These are phyloP conservation scores for Cichorium intybus DNA, from an alignment of 140 eudicot species.

Conservation along the genomic window DNA sequence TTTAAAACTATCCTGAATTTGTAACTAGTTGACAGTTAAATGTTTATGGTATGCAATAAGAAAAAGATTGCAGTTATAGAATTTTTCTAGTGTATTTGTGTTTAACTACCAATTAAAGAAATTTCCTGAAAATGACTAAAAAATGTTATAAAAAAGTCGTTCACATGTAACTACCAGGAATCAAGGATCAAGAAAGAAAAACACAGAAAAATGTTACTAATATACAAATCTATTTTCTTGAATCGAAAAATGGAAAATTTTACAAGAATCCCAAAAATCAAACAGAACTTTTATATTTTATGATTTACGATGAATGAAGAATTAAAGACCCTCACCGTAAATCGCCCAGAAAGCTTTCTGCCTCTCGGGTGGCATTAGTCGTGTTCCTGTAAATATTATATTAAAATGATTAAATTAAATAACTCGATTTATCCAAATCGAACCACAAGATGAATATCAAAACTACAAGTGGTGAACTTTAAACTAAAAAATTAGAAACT, in stretches of 20 bases:
- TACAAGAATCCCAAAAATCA: conserved; percentile 3
- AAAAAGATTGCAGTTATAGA: background rate
- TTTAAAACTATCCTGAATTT: background rate
- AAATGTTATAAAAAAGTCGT: conserved; percentile 4
- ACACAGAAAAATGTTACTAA: conserved; percentile 5
- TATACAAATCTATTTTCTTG: conserved; percentile 27
- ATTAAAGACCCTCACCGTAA: conserved; percentile 51
- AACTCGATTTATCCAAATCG: background rate
- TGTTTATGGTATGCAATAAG: too few relatives aligned
- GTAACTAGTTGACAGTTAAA: background rate
- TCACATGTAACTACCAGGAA: conserved; percentile 21
- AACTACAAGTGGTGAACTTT: conserved; percentile 1
- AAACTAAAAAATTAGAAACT: background rate
- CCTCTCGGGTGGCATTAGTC: conserved; percentile 89
- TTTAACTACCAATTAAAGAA: conserved; percentile 29
- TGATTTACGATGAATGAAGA: background rate
- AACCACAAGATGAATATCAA: conserved; percentile 3
- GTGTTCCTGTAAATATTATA: conserved; percentile 54
- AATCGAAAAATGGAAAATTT: conserved; percentile 5
- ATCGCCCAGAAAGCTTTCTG: conserved; percentile 95
- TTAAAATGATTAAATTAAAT: background rate
- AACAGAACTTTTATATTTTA: background rate
- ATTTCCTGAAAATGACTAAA: conserved; percentile 24
- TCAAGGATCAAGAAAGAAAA: conserved; percentile 2
- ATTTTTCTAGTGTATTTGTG: conserved; percentile 13